phyloP scores from a whole-genome alignment of 257 asterid species.

The Solanum pennellii region DNA sequence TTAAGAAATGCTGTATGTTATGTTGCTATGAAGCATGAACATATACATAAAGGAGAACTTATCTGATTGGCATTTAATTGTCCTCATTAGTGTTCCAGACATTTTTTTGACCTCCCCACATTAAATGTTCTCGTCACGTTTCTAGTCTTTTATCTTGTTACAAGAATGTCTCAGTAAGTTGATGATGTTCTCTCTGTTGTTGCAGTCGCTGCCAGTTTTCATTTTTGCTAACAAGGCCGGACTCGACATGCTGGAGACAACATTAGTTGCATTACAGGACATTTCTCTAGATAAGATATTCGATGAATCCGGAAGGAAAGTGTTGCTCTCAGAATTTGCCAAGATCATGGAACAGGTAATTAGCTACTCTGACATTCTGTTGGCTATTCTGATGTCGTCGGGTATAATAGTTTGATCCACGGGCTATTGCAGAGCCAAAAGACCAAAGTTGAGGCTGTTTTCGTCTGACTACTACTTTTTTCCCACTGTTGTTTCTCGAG shows the following conservation, averaged over 20 bases:
- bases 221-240: slow-evolving; percentile 93
- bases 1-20: background rate
- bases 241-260: slow-evolving; percentile 91
- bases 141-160: background rate
- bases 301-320: slow-evolving; percentile 69
- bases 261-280: slow-evolving; percentile 84
- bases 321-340: slow-evolving; percentile 59
- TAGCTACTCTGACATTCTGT: background rate
- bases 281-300: slow-evolving; percentile 76
- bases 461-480: background rate
- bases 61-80: background rate
- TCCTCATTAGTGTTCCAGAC: background rate
- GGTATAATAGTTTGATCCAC: background rate
- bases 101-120: background rate
- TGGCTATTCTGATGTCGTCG: background rate
- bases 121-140: background rate
- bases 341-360: slow-evolving; percentile 93
- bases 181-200: background rate
- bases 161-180: background rate
- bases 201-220: slow-evolving; percentile 76
- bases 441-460: background rate
- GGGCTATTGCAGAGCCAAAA: background rate
- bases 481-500: background rate
- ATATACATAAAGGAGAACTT: background rate
- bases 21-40: background rate